Evolutionary conservation across 768 basidiomycete genomes (phyloP).

Genomic region (Suillus americanus): DNA sequence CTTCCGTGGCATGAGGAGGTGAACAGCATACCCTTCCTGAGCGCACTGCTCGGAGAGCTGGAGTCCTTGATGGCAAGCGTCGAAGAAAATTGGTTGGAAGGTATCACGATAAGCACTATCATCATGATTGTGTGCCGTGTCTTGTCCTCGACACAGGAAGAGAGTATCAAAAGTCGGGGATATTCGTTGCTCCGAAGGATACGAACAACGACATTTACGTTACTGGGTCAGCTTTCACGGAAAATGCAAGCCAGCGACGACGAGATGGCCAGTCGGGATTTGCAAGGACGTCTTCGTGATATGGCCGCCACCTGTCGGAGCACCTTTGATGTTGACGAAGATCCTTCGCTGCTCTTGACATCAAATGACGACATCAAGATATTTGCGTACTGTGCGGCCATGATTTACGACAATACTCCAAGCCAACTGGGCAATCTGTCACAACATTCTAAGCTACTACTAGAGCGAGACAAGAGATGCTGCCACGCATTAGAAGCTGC

Average conservation of each 20-base stretch:
- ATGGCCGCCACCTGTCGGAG: slow-evolving; percentile 40
- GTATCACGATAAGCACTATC: slow-evolving; percentile 32
- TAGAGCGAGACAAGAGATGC: slow-evolving; percentile 34
- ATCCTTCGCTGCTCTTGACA: slow-evolving; percentile 16
- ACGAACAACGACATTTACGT: slow-evolving; percentile 32
- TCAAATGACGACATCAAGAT: slow-evolving; percentile 22
- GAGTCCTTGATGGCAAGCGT: slow-evolving; percentile 34
- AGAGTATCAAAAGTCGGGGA: slow-evolving; percentile 15
- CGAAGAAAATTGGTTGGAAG: slow-evolving; percentile 42
- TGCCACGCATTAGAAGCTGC: slow-evolving; percentile 22
- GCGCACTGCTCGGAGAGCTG: slow-evolving; percentile 36
- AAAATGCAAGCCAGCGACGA: slow-evolving; percentile 18
- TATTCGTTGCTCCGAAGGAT: slow-evolving; percentile 31
- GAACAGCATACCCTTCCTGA: slow-evolving; percentile 32
- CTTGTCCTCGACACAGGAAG: slow-evolving; percentile 24
- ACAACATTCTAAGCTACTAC: slow-evolving; percentile 15
- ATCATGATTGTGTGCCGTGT: slow-evolving; percentile 37
- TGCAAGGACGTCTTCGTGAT: slow-evolving; percentile 32
- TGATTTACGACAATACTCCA: slow-evolving; percentile 27
- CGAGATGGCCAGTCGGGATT: slow-evolving; percentile 14
- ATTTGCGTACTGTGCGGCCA: slow-evolving; percentile 24
- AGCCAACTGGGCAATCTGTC: slow-evolving; percentile 9
- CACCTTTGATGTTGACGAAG: slow-evolving; percentile 26
- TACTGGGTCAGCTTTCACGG: slow-evolving; percentile 33
- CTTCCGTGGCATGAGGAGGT: slow-evolving; percentile 44